Evolutionary conservation across 192 early-diverging fungal species (phyloP).

Genomic region (Allomyces arbusculus): DNA sequence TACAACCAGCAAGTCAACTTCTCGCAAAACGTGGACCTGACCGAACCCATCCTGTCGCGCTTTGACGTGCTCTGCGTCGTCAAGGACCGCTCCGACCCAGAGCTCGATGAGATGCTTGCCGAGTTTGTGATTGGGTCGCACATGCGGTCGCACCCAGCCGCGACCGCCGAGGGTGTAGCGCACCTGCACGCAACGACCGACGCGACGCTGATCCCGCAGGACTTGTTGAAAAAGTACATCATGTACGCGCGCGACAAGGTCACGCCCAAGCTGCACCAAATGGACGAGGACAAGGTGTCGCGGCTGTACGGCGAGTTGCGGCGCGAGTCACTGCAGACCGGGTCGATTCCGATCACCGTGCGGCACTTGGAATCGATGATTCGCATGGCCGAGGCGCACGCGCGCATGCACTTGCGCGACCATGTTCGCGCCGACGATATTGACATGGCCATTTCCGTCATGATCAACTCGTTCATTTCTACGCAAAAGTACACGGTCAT

Average conservation of each 20-base stretch:
- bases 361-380: conserved; percentile 75
- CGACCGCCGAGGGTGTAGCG: neutral
- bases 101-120: conserved; percentile 74
- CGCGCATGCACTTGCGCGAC: conserved; percentile 88
- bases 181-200: neutral
- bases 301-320: conserved; percentile 80
- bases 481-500: conserved; percentile 88
- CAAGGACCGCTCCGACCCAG: conserved; percentile 74
- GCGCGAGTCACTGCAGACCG: conserved; percentile 58
- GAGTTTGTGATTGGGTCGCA: conserved; percentile 87
- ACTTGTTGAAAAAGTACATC: conserved; percentile 66
- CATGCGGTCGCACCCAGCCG: conserved; percentile 65
- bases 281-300: conserved; percentile 74
- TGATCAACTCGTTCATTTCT: conserved; percentile 69
- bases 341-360: conserved; percentile 68
- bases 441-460: conserved; percentile 76
- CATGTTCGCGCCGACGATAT: conserved; percentile 77
- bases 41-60: conserved; percentile 94
- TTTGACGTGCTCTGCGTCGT: conserved; percentile 96
- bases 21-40: conserved; percentile 92
- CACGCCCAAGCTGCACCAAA: conserved; percentile 54
- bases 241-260: conserved; percentile 65
- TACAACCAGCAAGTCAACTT: conserved; percentile 82
- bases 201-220: conserved; percentile 45
- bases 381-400: conserved; percentile 68